Conservation (phyloP, 805 yeast genomes). For the Kodamaea hsintzibuensis region DNA sequence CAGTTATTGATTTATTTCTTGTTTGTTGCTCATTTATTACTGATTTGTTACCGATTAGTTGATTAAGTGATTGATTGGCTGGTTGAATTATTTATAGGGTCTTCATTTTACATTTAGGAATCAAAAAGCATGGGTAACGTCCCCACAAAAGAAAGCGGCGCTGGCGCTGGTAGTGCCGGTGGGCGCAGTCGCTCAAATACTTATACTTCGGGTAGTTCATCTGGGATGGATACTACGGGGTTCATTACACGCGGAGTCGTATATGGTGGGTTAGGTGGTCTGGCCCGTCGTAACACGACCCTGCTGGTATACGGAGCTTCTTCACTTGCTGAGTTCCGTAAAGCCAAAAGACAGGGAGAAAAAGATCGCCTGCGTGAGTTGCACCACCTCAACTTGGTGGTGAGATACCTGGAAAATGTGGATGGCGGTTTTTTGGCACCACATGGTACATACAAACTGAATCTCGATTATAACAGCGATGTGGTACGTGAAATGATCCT, state of each 20-base stretch:
- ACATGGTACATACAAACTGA: conserved; percentile 80
- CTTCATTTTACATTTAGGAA: not conserved
- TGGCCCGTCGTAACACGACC: conserved; percentile 23
- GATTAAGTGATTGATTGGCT: not conserved
- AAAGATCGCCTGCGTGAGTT: conserved; percentile 52
- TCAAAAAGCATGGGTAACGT: conserved; percentile 40
- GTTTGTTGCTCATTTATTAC: not conserved
- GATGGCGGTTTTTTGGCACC: conserved; percentile 97
- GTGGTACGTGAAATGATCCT: conserved; percentile 72
- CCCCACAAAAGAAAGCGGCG: conserved; percentile 38
- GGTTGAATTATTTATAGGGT: too few relatives aligned
- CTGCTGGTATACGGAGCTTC: conserved; percentile 14
- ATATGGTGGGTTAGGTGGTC: not conserved
- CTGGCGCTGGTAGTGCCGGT: conserved; percentile 17
- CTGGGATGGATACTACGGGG: conserved; percentile 8
- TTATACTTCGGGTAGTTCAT: conserved; percentile 1
- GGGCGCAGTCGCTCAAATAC: conserved; percentile 14
- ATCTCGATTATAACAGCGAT: conserved; percentile 69
- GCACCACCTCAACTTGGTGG: conserved; percentile 59
- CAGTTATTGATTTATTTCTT: not conserved
- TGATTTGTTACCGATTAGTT: too few relatives aligned
- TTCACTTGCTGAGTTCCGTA: conserved; percentile 20
- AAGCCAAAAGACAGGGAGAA: conserved; percentile 46
- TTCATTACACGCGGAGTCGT: conserved; percentile 9
- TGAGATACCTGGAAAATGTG: conserved; percentile 65